Percentiles rank a stretch among this genome's conserved stretches.
These are phyloP conservation scores for Friedmanniomyces simplex DNA, from an alignment of 495 filamentous ascomycete genomes.

Conservation along the genomic window DNA sequence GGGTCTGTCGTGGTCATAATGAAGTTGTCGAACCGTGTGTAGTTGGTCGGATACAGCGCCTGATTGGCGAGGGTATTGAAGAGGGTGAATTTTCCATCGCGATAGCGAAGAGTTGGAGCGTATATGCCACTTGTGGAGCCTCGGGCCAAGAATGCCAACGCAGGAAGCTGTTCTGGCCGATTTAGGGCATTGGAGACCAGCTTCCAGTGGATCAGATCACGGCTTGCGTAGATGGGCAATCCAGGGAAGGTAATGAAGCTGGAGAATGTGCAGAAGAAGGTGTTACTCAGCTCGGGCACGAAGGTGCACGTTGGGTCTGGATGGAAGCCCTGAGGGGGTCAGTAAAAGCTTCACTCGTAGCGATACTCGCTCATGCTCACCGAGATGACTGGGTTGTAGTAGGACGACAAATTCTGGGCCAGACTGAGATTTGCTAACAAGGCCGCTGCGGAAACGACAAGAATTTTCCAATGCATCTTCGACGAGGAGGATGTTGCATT, in stretches of 20 bases:
- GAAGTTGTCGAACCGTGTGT: neutral
- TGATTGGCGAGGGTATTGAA: conserved; percentile 13
- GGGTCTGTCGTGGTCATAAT: conserved; percentile 5
- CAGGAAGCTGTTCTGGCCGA: conserved; percentile 14
- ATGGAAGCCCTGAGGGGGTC: conserved; percentile 34
- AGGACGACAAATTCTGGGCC: neutral
- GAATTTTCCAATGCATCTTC: neutral
- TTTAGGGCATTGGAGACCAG: conserved; percentile 33
- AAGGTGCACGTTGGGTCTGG: conserved; percentile 46
- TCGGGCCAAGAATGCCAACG: conserved; percentile 8
- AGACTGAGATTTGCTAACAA: neutral
- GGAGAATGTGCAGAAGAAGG: conserved; percentile 43
- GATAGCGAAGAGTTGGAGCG: conserved; percentile 20
- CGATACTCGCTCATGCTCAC: neutral
- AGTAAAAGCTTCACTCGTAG: neutral
- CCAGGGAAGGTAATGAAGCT: conserved; percentile 47
- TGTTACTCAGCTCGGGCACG: conserved; percentile 37
- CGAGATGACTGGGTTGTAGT: neutral
- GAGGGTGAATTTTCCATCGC: conserved; percentile 22
- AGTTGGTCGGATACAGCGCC: neutral
- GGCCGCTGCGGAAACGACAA: neutral
- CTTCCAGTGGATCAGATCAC: conserved; percentile 42
- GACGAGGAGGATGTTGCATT: no score
- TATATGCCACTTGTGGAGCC: conserved; percentile 23
- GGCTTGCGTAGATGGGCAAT: conserved; percentile 42